phyloP scores from a whole-genome alignment of 2,329 filamentous ascomycete species.

The Didymellaceae sp. region DNA sequence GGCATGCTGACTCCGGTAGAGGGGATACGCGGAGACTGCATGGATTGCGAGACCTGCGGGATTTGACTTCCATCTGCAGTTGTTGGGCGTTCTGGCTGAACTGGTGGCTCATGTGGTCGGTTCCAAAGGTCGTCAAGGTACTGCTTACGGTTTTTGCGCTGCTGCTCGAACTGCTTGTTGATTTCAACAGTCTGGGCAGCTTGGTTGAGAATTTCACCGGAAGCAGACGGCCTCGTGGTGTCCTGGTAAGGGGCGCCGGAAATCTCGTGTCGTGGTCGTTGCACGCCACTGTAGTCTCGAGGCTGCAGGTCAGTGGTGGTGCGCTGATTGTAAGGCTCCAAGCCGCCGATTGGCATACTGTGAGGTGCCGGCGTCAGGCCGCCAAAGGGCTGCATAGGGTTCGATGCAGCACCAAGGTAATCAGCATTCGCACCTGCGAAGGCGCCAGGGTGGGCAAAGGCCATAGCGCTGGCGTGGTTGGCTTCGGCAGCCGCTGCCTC shows the following conservation, averaged over 20 bases:
- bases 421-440: constrained; percentile 45
- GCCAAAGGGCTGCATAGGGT: constrained; percentile 53
- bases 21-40: constrained; percentile 61
- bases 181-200: constrained; percentile 89
- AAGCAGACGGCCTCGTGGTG: constrained; percentile 75
- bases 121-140: constrained; percentile 85
- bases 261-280: constrained; percentile 87
- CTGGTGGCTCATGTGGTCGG: constrained; percentile 78
- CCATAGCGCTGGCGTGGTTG: constrained; percentile 59
- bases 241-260: constrained; percentile 85
- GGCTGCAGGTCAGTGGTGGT: constrained; percentile 77
- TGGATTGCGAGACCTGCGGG: constrained; percentile 51
- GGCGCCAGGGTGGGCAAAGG: constrained; percentile 38
- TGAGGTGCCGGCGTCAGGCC: constrained; percentile 71
- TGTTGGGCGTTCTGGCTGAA: constrained; percentile 53
- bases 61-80: constrained; percentile 48
- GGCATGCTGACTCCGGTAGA: constrained; percentile 63
- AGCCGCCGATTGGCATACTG: constrained; percentile 73
- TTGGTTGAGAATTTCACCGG: constrained; percentile 82
- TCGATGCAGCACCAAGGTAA: constrained; percentile 38
- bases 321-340: constrained; percentile 72
- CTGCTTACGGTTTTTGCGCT: constrained; percentile 78
- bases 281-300: constrained; percentile 82
- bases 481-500: constrained; percentile 77
- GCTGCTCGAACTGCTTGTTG: constrained; percentile 82